Base-by-base conservation (phyloP, 768 basidiomycete genomes). In the Cubamyces lactineus region DNA sequence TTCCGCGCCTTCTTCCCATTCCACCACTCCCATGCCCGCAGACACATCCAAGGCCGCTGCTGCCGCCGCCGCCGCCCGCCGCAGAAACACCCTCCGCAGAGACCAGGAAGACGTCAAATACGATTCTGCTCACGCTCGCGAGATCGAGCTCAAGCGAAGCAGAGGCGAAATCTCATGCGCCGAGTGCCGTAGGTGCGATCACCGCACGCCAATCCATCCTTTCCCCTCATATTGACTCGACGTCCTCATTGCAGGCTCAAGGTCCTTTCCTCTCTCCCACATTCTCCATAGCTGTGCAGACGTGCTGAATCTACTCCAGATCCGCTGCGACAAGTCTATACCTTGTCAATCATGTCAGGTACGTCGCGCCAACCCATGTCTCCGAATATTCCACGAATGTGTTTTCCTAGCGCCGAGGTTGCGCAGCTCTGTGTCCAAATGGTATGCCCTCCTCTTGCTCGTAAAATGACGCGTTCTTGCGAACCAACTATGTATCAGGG, bases 251-350 rank as follows among this genome's bases (percentile, higher is more conserved):
- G n/a, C 60, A 72, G 71, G 56, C 65, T 72, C 61, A 72, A 72
- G 70, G 71, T 71, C 15, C 50, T 56, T 51, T 52, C 46, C 52
- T 50, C 17, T 23, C 50, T 12, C 43, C 34, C 26, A 21, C 23
- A 23, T 23, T 26, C 30, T 53, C 26, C 45, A 41, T 53, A 41
- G 40, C 49, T 26, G 7, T 17, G 13, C 52, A 42, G 28, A 23
- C 39, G 23, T 38, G 26, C 48, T 58, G 19, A 55, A 8, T 23
- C 48, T 4, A 69, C 78, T 86, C 67, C 87, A 91, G 80, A 89
- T 91, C 72, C 89, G 89, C 71, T 91, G 89, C 77, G 87, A 90
- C 82, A 91, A 90, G 78, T 82, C 87, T 65, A 87, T 90, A 56
- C 89, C 89, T 11, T 91, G 89, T 70, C 86, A 89, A 71, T 88